Evolutionary conservation across 2,329 filamentous ascomycete genomes (phyloP).

Genomic region (Ascochyta lentis): DNA sequence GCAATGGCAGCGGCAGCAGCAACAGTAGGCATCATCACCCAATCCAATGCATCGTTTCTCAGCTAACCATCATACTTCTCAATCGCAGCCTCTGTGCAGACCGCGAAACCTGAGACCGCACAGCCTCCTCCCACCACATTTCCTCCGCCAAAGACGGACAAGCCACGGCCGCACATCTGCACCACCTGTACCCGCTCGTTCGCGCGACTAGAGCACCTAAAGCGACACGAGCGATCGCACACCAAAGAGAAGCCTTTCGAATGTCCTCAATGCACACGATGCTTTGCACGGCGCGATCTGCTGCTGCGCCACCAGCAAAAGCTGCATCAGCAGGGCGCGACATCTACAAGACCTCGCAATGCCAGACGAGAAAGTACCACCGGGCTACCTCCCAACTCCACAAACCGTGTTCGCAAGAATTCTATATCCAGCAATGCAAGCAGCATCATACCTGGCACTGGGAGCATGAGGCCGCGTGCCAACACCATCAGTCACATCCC

Average conservation of each 20-base stretch:
- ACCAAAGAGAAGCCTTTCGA: slow-evolving; percentile 99
- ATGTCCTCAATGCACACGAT: slow-evolving; percentile 91
- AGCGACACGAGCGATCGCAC: slow-evolving; percentile 96
- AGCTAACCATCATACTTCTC: slow-evolving; percentile 26
- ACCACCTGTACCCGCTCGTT: slow-evolving; percentile 90
- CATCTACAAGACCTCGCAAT: slow-evolving; percentile 84
- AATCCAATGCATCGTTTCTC: background rate
- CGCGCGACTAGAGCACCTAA: slow-evolving; percentile 92
- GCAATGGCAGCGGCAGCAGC: slow-evolving; percentile 37
- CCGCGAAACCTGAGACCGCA: slow-evolving; percentile 40
- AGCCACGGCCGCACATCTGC: slow-evolving; percentile 94
- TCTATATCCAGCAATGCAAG: slow-evolving; percentile 73
- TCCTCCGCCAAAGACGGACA: slow-evolving; percentile 93
- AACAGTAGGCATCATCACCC: slow-evolving; percentile 37
- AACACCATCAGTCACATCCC: slow-evolving; percentile 98
- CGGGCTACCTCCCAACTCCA: slow-evolving; percentile 71
- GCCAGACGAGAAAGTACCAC: slow-evolving; percentile 83
- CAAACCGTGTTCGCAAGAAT: slow-evolving; percentile 86
- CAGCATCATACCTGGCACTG: slow-evolving; percentile 56
- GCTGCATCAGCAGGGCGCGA: slow-evolving; percentile 89
- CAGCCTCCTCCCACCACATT: slow-evolving; percentile 54
- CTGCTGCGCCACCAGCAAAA: slow-evolving; percentile 97
- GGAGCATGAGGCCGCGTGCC: slow-evolving; percentile 81
- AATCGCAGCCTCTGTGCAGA: slow-evolving; percentile 40
- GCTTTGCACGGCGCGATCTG: slow-evolving; percentile 92